These are phyloP conservation scores for Lichtheimia hyalospora DNA, from an alignment of 371 early-diverging fungal species.

Conservation along the genomic window DNA sequence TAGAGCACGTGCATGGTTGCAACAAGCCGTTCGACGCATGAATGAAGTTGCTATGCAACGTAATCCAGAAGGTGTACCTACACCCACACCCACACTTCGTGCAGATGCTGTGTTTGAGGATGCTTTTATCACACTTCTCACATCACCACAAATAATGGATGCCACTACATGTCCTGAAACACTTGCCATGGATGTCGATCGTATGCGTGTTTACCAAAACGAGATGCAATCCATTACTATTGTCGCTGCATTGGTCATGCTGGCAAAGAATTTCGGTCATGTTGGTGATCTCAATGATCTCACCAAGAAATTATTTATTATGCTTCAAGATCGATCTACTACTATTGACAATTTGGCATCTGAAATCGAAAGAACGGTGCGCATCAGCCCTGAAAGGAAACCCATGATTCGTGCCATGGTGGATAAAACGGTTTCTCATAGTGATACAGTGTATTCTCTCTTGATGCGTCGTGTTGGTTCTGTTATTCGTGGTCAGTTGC, in stretches of 20 bases:
- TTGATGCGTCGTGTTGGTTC: conserved; percentile 61
- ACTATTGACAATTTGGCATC: conserved; percentile 50
- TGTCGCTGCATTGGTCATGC: conserved; percentile 67
- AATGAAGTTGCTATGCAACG: conserved; percentile 47
- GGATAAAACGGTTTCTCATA: conserved; percentile 66
- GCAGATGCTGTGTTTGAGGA: conserved; percentile 53
- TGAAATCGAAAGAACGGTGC: conserved; percentile 36
- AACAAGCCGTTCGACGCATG: conserved; percentile 29
- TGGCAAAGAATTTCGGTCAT: conserved; percentile 59
- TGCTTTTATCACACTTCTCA: conserved; percentile 59
- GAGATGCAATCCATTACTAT: conserved; percentile 67
- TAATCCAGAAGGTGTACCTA: conserved; percentile 63
- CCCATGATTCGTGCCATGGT: conserved; percentile 65
- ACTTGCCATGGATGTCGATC: conserved; percentile 60
- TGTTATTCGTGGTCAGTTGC: conserved; percentile 53
- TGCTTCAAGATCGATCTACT: conserved; percentile 53
- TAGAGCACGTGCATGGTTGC: conserved; percentile 61
- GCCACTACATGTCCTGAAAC: conserved; percentile 65
- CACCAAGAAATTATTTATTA: conserved; percentile 48
- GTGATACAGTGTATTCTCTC: conserved; percentile 68
- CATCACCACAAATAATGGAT: conserved; percentile 21
- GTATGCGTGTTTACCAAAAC: conserved; percentile 64
- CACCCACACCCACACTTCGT: conserved; percentile 14
- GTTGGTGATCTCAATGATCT: conserved; percentile 26
- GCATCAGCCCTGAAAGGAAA: conserved; percentile 35